Conservation (phyloP, 257 asterid genomes). For the Prunella vulgaris region DNA sequence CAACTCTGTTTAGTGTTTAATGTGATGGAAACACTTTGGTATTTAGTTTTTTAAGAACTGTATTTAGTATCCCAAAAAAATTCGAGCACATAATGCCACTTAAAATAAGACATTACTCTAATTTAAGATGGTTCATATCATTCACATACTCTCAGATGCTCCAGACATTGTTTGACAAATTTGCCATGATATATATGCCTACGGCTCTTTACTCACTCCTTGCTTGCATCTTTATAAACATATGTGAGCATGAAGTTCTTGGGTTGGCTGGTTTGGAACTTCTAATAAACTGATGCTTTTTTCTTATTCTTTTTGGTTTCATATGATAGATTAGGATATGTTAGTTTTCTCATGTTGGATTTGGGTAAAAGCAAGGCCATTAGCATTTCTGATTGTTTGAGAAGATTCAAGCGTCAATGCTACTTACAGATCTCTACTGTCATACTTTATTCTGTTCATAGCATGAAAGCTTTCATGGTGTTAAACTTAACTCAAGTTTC, state of each 20-base stretch:
- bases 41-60: too few species aligned
- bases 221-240: not conserved
- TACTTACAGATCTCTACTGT: not conserved
- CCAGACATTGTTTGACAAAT: not conserved
- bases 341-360: not conserved
- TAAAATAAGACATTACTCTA: too few species aligned
- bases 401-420: not conserved
- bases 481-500: conserved; percentile 40
- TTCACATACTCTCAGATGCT: not conserved
- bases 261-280: not conserved
- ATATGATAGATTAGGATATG: conserved; percentile 1
- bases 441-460: not conserved
- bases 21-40: too few species aligned
- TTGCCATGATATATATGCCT: not conserved
- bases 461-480: not conserved
- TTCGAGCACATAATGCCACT: too few species aligned
- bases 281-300: not conserved
- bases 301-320: not conserved
- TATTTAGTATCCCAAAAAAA: too few species aligned
- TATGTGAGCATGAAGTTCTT: not conserved
- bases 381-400: not conserved
- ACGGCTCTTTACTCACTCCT: not conserved
- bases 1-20: not conserved
- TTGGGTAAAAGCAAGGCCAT: not conserved
- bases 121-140: not conserved